Evolutionary conservation across 1,284 basidiomycete species (phyloP), one percentile per base, ranked within the genome.

Genomic region (Omphalotus olearius): DNA sequence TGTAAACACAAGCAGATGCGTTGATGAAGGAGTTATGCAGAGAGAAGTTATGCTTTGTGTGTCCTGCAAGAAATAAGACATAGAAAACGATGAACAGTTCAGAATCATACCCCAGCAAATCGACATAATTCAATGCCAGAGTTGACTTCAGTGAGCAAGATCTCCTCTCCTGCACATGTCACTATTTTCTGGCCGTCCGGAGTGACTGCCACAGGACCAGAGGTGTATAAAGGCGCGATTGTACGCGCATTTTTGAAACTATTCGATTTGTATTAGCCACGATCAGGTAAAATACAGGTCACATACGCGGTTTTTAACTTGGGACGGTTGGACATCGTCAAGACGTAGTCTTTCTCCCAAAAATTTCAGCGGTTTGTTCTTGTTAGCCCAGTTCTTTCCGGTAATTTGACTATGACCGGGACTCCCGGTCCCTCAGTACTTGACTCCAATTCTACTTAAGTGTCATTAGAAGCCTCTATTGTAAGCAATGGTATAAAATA

Each of bases 101-200:
- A 14, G 43, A 44, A 7, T 79, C 91, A 66, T 64, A 96, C 94
- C 54, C 90, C 87, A 53, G 80, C 73, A 66, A 97, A 91, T 7
- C 85, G 78, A 62, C 87, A 91, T 42, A 98, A 80, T 54, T 89
- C 78, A 39, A 73, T 69, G 4, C 94, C 93, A 33, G 79, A 83
- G 28, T 74, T 69, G 9, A 94, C 74, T 59, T 96, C 85, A 9
- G 93, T 96, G 46, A 96, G 70, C 16, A 96, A 64, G 1, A 91
- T 86, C 57, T 94, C 85, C 62, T 97, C 91, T 47, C 83, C 85
- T 45, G 98, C 82, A 56, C 93, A 93, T 30, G 93, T 92, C 50
- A 95, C 79, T 26, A 98, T 76, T 66, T 78, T 83, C 45, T 73
- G 72, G 41, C 91, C 94, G 75, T 98, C 92, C 50, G 75, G 69